A percentile compares a stretch with the other conserved stretches of the same genome.
Evolutionary conservation across 2,329 filamentous ascomycete species (phyloP).

Genomic region (Aureobasidium musti): DNA sequence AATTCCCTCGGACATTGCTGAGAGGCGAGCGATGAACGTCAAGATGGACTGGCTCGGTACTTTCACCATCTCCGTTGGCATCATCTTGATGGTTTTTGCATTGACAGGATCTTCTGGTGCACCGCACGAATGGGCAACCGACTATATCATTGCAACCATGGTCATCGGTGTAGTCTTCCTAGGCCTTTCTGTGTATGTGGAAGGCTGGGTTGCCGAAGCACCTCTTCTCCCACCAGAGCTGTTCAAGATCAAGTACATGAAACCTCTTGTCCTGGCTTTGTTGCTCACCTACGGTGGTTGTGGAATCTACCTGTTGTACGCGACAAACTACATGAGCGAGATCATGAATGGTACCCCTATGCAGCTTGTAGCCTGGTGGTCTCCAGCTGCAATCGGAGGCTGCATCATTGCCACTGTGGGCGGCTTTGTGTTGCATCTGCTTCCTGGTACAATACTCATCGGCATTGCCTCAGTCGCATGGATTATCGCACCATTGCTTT

Average conservation of each 20-base stretch:
- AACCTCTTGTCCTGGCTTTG: constrained; percentile 60
- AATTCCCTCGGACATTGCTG: constrained; percentile 53
- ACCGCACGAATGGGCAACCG: constrained; percentile 68
- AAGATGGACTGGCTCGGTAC: constrained; percentile 72
- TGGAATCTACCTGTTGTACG: constrained; percentile 69
- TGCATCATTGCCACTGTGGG: constrained; percentile 64
- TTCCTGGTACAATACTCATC: constrained; percentile 65
- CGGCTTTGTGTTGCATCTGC: constrained; percentile 66
- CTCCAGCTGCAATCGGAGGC: constrained; percentile 68
- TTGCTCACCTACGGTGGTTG: constrained; percentile 69
- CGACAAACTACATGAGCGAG: constrained; percentile 66
- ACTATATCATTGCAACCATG: constrained; percentile 69
- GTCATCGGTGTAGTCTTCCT: constrained; percentile 64
- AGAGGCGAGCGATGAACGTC: constrained; percentile 44
- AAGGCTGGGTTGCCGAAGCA: constrained; percentile 67
- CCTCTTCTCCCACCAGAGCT: constrained; percentile 71
- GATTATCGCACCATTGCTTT: constrained; percentile 60
- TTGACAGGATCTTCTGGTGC: constrained; percentile 73
- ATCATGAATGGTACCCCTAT: constrained; percentile 62
- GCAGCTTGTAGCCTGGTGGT: constrained; percentile 67
- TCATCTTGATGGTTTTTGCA: constrained; percentile 71
- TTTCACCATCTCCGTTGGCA: constrained; percentile 61
- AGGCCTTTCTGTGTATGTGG: constrained; percentile 64
- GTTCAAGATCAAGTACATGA: constrained; percentile 70
- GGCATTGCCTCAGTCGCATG: constrained; percentile 63